These are phyloP conservation scores for Echinochloa phyllopogon DNA, from an alignment of 176 grass and related monocot genomes.

Conservation along the genomic window DNA sequence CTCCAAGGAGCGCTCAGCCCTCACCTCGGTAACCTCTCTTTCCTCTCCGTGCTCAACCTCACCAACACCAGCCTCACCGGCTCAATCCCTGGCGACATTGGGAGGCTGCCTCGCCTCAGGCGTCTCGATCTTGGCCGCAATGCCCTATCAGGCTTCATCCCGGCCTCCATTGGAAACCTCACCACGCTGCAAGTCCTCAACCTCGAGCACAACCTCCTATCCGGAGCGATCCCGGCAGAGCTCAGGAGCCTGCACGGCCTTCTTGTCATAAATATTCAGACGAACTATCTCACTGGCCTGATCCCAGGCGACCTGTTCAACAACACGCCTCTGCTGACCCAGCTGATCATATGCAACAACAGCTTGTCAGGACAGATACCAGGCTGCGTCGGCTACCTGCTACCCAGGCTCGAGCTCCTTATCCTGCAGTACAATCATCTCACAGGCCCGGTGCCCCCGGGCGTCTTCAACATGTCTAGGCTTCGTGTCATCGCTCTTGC, in stretches of 20 bases:
- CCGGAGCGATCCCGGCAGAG: neutral
- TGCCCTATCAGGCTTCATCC: neutral
- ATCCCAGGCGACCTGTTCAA: too few species aligned
- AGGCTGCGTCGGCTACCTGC: too few species aligned
- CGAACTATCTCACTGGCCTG: too few species aligned
- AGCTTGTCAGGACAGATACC: too few species aligned
- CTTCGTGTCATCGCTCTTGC: too few species aligned
- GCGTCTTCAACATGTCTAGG: too few species aligned
- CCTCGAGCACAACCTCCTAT: neutral
- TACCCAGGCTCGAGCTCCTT: too few species aligned
- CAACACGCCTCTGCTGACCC: too few species aligned
- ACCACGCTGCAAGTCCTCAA: neutral
- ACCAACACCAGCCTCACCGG: neutral
- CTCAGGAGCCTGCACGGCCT: neutral
- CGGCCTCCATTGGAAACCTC: constrained; percentile 11
- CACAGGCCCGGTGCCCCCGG: too few species aligned
- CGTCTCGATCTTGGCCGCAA: neutral
- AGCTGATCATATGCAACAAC: too few species aligned
- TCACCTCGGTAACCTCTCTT: constrained; percentile 12
- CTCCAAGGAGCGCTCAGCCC: neutral
- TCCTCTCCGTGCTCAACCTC: constrained; percentile 25
- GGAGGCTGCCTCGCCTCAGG: neutral
- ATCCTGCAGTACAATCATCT: too few species aligned
- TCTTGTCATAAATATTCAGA: neutral
- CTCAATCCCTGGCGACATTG: neutral